phyloP scores from a whole-genome alignment of 2,329 filamentous ascomycete genomes.

The Trichoderma gracile region DNA sequence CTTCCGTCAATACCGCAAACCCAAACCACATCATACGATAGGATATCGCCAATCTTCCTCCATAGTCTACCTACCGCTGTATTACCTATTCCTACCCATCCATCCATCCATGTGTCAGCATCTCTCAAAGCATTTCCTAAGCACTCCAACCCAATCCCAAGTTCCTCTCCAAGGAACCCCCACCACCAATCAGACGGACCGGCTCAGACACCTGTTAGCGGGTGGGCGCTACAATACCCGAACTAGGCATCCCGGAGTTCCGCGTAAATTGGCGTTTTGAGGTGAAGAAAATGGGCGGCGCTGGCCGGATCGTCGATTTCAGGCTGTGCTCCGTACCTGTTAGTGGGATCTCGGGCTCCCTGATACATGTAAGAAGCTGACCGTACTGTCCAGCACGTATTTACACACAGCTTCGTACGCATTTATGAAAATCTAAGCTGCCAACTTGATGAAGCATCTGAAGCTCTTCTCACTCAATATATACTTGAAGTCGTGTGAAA shows the following conservation, averaged over 20 bases:
- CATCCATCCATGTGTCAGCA: conserved; percentile 4
- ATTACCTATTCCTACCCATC: no score
- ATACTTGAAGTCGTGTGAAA: not conserved
- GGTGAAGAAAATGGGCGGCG: not conserved
- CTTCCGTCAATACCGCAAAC: not conserved
- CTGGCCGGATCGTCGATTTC: conserved; percentile 13
- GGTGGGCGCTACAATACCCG: conserved; percentile 6
- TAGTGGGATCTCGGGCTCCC: not conserved
- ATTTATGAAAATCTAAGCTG: not conserved
- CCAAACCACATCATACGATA: not conserved
- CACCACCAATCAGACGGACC: conserved; percentile 6
- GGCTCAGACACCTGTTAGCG: not conserved
- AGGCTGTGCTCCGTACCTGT: not conserved
- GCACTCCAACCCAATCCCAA: not conserved
- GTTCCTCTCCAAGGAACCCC: no score
- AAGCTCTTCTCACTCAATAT: not conserved
- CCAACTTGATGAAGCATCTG: not conserved
- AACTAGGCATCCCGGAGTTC: not conserved
- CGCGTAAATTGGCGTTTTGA: not conserved
- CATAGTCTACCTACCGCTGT: not conserved
- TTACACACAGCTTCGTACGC: not conserved
- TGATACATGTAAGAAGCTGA: not conserved
- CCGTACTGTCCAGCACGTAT: not conserved
- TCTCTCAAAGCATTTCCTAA: not conserved
- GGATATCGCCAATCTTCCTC: not conserved